Percentiles rank a stretch among this genome's conserved stretches.
phyloP scores from a whole-genome alignment of 495 filamentous ascomycete genomes.

The Darksidea phi region DNA sequence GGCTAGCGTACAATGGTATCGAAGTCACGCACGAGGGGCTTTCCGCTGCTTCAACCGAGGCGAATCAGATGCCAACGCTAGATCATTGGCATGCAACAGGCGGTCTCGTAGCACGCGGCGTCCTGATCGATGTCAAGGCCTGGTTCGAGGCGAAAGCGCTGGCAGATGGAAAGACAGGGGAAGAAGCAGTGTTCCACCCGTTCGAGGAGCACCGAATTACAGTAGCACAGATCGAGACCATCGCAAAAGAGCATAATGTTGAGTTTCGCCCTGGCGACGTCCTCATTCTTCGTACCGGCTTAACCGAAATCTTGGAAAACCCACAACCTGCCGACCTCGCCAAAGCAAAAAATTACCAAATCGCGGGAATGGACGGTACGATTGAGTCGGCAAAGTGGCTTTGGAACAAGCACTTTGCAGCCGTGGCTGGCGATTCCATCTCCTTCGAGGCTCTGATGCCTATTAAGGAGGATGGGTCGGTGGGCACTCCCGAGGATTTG shows the following conservation, averaged over 20 bases:
- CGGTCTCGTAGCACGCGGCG: constrained; percentile 56
- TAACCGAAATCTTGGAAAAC: constrained; percentile 42
- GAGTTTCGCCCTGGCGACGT: constrained; percentile 50
- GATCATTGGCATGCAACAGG: constrained; percentile 42
- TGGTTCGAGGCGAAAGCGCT: constrained; percentile 54
- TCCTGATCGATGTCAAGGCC: constrained; percentile 54
- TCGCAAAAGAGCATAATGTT: constrained; percentile 39
- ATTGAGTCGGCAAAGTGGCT: constrained; percentile 48
- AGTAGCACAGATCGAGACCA: constrained; percentile 29
- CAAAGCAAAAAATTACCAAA: constrained; percentile 37
- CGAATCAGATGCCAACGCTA: constrained; percentile 36
- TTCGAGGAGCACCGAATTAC: constrained; percentile 43
- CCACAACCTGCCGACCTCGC: constrained; percentile 25
- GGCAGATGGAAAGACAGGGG: constrained; percentile 35
- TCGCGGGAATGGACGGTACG: constrained; percentile 35
- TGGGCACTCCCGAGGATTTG: constrained; percentile 10
- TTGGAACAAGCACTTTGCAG: constrained; percentile 55
- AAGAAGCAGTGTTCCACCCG: constrained; percentile 34
- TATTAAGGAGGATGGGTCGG: constrained; percentile 22
- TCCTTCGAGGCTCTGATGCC: constrained; percentile 47
- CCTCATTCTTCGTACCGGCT: constrained; percentile 49
- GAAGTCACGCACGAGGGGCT: constrained; percentile 27
- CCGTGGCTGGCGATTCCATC: constrained; percentile 51
- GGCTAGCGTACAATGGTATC: constrained; percentile 54
- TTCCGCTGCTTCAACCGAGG: constrained; percentile 34